phyloP scores from a whole-genome alignment of 768 basidiomycete species.

The Amanita jacksonii region DNA sequence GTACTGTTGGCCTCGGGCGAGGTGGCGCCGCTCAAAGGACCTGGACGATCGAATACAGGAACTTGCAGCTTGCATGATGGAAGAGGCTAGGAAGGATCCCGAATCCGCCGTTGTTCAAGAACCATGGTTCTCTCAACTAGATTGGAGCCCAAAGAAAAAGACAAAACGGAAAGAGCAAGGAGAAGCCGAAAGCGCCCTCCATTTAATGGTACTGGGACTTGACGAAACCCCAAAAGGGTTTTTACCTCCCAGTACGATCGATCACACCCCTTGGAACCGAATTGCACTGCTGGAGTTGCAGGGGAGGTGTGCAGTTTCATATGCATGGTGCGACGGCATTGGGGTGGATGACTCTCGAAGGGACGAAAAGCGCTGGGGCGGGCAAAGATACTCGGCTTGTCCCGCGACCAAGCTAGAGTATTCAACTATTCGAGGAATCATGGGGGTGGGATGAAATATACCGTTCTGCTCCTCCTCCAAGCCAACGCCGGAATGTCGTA shows the following conservation, averaged over 20 bases:
- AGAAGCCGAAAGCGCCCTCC: conserved; percentile 28
- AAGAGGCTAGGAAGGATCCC: neutral
- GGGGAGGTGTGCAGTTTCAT: conserved; percentile 98
- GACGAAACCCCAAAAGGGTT: conserved; percentile 58
- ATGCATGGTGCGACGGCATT: conserved; percentile 93
- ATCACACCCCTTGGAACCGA: conserved; percentile 77
- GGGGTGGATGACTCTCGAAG: conserved; percentile 99
- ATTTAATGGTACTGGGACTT: conserved; percentile 90
- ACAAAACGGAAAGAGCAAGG: too few species aligned
- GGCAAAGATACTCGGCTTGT: conserved; percentile 89
- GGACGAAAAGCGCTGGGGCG: conserved; percentile 89
- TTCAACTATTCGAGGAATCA: conserved; percentile 99
- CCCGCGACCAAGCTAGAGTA: conserved; percentile 91
- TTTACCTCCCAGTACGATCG: conserved; percentile 63
- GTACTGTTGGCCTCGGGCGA: neutral
- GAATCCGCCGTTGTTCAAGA: conserved; percentile 26
- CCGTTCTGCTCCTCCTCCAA: conserved; percentile 78
- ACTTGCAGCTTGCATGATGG: neutral
- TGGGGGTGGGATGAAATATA: conserved; percentile 96
- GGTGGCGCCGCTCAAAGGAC: too few species aligned
- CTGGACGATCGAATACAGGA: conserved; percentile 10
- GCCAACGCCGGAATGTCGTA: conserved; percentile 79
- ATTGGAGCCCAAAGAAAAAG: too few species aligned
- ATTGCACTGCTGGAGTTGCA: conserved; percentile 87
- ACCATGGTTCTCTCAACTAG: conserved; percentile 54